These are phyloP conservation scores for Backusella parvicylindrica DNA, from an alignment of 192 early-diverging fungal species.

Conservation along the genomic window DNA sequence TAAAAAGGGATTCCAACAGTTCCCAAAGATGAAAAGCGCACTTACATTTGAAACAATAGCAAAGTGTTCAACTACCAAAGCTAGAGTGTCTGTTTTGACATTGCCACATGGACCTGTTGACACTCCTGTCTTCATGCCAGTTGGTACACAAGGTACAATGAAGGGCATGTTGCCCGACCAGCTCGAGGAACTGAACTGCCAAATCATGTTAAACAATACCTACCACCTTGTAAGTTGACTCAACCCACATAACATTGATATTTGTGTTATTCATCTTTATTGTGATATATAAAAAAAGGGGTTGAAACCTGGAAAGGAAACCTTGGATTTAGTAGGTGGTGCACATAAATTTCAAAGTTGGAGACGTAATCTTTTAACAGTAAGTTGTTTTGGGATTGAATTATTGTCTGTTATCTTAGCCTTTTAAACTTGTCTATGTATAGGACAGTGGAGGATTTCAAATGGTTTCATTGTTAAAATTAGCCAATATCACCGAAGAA, in stretches of 20 bases:
- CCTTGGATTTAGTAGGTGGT: constrained; percentile 70
- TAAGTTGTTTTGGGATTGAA: constrained; percentile 12
- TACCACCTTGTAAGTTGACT: constrained; percentile 68
- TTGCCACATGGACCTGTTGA: constrained; percentile 81
- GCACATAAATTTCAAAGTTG: constrained; percentile 80
- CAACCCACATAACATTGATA: neutral
- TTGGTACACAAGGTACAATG: constrained; percentile 81
- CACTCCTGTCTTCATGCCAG: constrained; percentile 88
- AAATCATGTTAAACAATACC: constrained; percentile 86
- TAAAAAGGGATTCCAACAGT: neutral
- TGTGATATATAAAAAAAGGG: constrained; percentile 18
- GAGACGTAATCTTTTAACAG: constrained; percentile 74
- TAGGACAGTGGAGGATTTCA: constrained; percentile 83
- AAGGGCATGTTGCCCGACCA: constrained; percentile 81
- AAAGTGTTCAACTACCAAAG: constrained; percentile 80
- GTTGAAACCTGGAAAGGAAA: constrained; percentile 59
- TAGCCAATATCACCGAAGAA: constrained; percentile 80
- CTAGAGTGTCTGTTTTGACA: constrained; percentile 65
- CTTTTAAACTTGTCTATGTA: neutral
- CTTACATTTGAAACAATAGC: constrained; percentile 72
- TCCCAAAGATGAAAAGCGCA: constrained; percentile 56
- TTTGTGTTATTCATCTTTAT: neutral
- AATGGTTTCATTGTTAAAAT: constrained; percentile 85
- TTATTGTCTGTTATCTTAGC: no score
- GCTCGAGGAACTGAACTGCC: constrained; percentile 69